Evolutionary conservation across 495 filamentous ascomycete species (phyloP).

Genomic region (Annulohypoxylon nitens): DNA sequence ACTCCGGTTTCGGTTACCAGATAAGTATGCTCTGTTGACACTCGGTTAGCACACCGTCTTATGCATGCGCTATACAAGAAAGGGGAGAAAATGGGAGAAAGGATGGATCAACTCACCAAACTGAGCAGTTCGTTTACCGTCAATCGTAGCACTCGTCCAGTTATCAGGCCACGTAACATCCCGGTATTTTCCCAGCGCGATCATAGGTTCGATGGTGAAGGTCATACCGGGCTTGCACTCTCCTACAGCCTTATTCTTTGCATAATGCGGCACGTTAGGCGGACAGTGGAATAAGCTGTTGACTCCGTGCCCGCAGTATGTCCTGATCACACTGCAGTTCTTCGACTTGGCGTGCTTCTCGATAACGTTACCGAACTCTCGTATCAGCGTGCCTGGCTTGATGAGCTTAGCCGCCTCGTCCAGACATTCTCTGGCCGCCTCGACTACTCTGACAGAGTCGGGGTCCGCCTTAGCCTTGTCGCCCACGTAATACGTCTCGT

Average conservation of each 20-base stretch:
- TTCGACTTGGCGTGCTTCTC: conserved; percentile 86
- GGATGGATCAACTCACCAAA: conserved; percentile 66
- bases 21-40: conserved; percentile 82
- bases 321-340: conserved; percentile 84
- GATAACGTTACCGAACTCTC: conserved; percentile 85
- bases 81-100: no score
- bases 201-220: conserved; percentile 95
- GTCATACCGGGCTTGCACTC: conserved; percentile 90
- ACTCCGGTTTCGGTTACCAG: conserved; percentile 94
- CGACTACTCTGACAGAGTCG: conserved; percentile 86
- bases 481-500: conserved; percentile 93
- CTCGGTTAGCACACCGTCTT: conserved; percentile 19
- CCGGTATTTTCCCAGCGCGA: conserved; percentile 81
- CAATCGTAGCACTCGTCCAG: conserved; percentile 87
- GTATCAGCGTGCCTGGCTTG: conserved; percentile 87
- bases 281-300: conserved; percentile 87
- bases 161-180: conserved; percentile 92
- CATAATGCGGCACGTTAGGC: conserved; percentile 89
- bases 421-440: conserved; percentile 83
- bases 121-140: conserved; percentile 86
- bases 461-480: conserved; percentile 78
- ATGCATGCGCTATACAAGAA: not conserved
- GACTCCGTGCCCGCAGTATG: conserved; percentile 92
- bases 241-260: conserved; percentile 90
- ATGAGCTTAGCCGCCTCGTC: conserved; percentile 87